A percentile compares a stretch with the other conserved stretches of the same genome.
Conservation (phyloP, 257 asterid species). For the Nicotiana obtusifolia region DNA sequence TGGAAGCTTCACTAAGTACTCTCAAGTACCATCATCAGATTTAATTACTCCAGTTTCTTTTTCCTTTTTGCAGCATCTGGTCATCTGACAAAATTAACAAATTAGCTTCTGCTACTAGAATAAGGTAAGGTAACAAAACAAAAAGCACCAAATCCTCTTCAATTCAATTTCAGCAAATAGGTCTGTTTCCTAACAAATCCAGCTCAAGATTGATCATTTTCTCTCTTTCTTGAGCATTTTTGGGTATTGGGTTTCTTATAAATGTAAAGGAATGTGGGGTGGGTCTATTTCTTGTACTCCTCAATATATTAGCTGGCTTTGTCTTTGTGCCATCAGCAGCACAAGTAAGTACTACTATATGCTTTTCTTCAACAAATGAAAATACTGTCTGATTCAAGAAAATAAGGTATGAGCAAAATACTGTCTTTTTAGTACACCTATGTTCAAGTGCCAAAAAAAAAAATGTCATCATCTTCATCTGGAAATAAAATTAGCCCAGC, state of each 20-base stretch:
- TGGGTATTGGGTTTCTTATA: constrained; percentile 26
- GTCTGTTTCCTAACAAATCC: neutral
- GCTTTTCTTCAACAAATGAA: constrained; percentile 2
- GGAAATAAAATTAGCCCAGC: constrained; percentile 61
- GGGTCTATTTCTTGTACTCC: constrained; percentile 28
- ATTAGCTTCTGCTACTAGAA: neutral
- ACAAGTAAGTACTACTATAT: neutral
- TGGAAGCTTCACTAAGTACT: neutral
- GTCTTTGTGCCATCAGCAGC: constrained; percentile 8
- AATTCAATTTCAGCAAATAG: neutral
- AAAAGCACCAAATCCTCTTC: neutral
- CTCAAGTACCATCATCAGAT: neutral
- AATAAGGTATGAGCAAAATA: constrained; percentile 10
- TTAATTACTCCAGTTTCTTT: neutral
- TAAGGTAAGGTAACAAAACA: neutral
- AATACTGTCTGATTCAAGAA: neutral
- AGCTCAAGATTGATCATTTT: constrained; percentile 13
- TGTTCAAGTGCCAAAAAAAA: constrained; percentile 12
- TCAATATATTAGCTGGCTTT: constrained; percentile 17
- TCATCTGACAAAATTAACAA: neutral
- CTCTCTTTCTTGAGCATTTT: neutral
- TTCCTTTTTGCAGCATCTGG: neutral
- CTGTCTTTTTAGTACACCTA: constrained; percentile 22
- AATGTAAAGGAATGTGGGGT: constrained; percentile 19
- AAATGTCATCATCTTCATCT: constrained; percentile 29